These are phyloP conservation scores for Elsinoe necatrix DNA, from an alignment of 2,329 filamentous ascomycete genomes.

Conservation along the genomic window DNA sequence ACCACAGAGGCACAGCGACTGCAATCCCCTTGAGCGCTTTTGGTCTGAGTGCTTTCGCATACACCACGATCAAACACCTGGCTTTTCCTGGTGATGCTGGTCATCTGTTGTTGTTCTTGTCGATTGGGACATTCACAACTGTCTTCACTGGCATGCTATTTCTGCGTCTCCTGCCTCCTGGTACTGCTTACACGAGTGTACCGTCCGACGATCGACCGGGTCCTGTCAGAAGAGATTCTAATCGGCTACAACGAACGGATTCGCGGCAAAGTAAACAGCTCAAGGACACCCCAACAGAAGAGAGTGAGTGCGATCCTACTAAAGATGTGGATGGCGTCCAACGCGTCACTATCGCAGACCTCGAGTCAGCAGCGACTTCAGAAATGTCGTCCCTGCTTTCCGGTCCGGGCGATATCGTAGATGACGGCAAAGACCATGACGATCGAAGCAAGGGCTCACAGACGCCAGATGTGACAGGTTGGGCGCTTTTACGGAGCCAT, in stretches of 20 bases:
- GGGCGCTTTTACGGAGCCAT: constrained; percentile 58
- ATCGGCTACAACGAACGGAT: constrained; percentile 40
- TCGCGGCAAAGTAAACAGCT: constrained; percentile 39
- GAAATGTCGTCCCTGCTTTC: constrained; percentile 79
- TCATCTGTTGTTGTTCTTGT: constrained; percentile 69
- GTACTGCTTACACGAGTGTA: constrained; percentile 49
- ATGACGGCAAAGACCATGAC: constrained; percentile 50
- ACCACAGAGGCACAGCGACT: constrained; percentile 84
- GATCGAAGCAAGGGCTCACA: constrained; percentile 57
- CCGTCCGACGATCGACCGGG: constrained; percentile 38
- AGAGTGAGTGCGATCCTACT: constrained; percentile 42
- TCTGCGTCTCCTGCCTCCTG: constrained; percentile 61
- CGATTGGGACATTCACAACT: constrained; percentile 68
- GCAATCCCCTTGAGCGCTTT: constrained; percentile 90
- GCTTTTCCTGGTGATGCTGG: constrained; percentile 77
- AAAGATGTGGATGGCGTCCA: constrained; percentile 9
- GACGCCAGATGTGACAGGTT: constrained; percentile 83
- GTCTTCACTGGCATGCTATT: constrained; percentile 77
- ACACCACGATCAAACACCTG: constrained; percentile 68
- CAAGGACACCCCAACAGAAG: constrained; percentile 29
- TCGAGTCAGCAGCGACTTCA: constrained; percentile 41
- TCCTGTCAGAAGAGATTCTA: constrained; percentile 37
- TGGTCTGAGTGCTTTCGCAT: constrained; percentile 92
- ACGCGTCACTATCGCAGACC: constrained; percentile 16
- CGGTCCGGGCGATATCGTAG: constrained; percentile 43